Base-by-base conservation (phyloP, 768 basidiomycete species). In the Scleroderma citrinum region DNA sequence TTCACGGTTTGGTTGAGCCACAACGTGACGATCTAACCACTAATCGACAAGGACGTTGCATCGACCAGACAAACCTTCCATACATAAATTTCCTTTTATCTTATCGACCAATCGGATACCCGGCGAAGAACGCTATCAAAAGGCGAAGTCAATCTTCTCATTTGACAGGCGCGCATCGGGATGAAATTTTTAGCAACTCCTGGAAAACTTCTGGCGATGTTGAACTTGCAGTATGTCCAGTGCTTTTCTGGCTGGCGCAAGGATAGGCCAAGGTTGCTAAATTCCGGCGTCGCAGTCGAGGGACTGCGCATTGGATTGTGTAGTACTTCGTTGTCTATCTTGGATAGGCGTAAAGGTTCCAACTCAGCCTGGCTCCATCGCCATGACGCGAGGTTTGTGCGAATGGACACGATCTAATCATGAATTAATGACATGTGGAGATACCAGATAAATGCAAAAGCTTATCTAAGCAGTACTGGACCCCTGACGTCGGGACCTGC, bases 11-110 rank as follows among this genome's bases (percentile, higher is more conserved):
- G 57, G 52, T 1, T 29, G 31, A 6, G 24, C 69, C 69, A 71
- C 69, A 69, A 71, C 65, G 66, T 66, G 66, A 69, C 65, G 69
- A 70, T 70, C 67, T 70, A 68, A 70, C 69, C 69, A 71, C 69
- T 70, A 68, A 69, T 70, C 69, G 68, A 70, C 67, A 65, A 61
- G 69, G 68, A 70, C 69, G 36, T 16, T 4, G 23, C 13, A 11
- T 35, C 29, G 5, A 14, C 26, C 13, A 13, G 6, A 7, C 4
- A 14, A 7, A 32, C 19, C 31, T 17, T n/a, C n/a, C n/a, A n/a
- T n/a, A n/a, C n/a, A n/a, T n/a, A n/a, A n/a, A n/a, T n/a, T n/a
- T n/a, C n/a, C n/a, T n/a, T n/a, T 20, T 10, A 2, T 14, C 41
- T n/a, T 7, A 51, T 48, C 31, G 29, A 21, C 45, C 45, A 51